Conservation (phyloP, 257 asterid species). For the Ehretia macrophylla region DNA sequence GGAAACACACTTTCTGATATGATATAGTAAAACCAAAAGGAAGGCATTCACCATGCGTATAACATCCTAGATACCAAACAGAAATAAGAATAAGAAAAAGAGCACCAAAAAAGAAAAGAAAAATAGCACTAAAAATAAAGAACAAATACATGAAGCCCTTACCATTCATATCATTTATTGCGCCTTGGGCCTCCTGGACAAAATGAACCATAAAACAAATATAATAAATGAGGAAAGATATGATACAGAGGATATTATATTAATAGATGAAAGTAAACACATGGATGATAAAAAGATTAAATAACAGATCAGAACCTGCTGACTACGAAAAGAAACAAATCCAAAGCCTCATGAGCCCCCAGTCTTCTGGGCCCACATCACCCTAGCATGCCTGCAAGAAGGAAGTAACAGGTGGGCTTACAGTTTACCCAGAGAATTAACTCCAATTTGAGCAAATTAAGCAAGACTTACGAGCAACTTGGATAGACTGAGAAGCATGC, state of each 20-base stretch:
- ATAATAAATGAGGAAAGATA: not conserved
- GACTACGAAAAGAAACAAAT: conserved; percentile 77
- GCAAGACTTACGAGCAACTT: conserved; percentile 61
- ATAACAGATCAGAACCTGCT: conserved; percentile 52
- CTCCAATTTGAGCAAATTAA: not conserved
- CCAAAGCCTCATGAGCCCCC: conserved; percentile 96
- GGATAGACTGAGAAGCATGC: conserved; percentile 71
- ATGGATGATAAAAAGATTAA: not conserved
- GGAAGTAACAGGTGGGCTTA: not conserved
- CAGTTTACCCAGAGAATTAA: not conserved
- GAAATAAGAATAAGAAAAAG: not conserved
- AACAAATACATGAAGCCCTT: conserved; percentile 18
- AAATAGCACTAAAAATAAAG: not conserved
- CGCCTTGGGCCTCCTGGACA: conserved; percentile 77
- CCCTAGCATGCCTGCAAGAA: conserved; percentile 77
- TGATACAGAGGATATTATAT: not conserved
- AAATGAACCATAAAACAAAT: conserved; percentile 6
- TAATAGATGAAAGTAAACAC: not conserved
- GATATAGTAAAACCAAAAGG: no score
- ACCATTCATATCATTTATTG: conserved; percentile 79
- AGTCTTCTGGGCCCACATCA: conserved; percentile 97
- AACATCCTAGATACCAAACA: not conserved
- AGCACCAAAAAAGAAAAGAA: not conserved
- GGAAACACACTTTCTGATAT: no score
- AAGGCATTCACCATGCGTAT: no score